Evolutionary conservation across 176 grass and related monocot species (phyloP), one percentile per base, ranked within the genome.

Genomic region (Ensete glaucum): DNA sequence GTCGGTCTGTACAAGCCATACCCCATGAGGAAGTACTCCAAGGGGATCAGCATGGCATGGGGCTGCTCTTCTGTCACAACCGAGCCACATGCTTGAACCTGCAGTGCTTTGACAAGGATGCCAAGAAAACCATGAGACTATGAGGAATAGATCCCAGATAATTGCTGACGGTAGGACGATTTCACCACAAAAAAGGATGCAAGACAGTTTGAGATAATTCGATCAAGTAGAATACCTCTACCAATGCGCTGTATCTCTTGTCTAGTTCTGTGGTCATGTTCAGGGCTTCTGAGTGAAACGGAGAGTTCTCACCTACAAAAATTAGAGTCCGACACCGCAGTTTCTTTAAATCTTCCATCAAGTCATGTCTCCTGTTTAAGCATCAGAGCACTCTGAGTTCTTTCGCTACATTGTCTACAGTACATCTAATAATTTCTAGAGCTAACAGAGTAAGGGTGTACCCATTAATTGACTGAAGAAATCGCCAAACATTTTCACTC

Each of bases 11-110:
- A 89, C 60, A 98, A 75, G 3, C 95, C 90, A 1, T 98, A 98
- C 50, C 95, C 95, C 88, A 93, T 98, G 50, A 98, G 77, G 54
- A 98, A 98, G 79, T 98, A 98, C 80, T 98, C 95, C 83, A 98
- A 78, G 0, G 90, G 95, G 81, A 98, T 94, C 60, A 98, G 84
- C 95, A 98, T 93, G 19, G 95, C 86, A 19, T 93, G 90, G 0
- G 95, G 95, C 79, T 98, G 95, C 80, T 98, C 90, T 77, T 98
- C 95, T 0, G 95, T 93, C 72, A 98, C 70, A 1, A 98, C 79
- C 3, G 95, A 98, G 25, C 95, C 95, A 0, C 95, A 98, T 22
- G 84, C 95, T 75, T 98, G 90, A 19, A 99, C 90, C 94, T 98
- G 84, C 15, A 72, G 69, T 60, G 19, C 71, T 1, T 79, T 72